Percentiles rank a stretch among this genome's conserved stretches.
phyloP scores from a whole-genome alignment of 1,139 yeast species.

The Suhomyces chickasaworum region DNA sequence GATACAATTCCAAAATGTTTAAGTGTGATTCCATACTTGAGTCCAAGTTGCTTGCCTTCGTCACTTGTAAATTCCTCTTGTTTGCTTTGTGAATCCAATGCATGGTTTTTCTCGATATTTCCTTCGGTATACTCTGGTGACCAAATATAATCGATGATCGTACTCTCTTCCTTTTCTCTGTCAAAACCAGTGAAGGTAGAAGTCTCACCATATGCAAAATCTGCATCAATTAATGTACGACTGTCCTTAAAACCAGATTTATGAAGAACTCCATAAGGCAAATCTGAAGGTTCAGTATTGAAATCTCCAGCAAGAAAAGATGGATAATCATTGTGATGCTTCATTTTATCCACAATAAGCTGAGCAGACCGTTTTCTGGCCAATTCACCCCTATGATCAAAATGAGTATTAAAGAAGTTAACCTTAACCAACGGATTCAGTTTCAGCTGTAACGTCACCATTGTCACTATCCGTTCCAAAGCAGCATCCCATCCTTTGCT shows the following conservation, averaged over 20 bases:
- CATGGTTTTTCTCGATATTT: background rate
- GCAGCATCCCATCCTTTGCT: constrained; percentile 36
- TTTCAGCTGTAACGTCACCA: constrained; percentile 20
- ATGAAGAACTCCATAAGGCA: constrained; percentile 25
- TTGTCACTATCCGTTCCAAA: constrained; percentile 24
- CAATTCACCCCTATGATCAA: constrained; percentile 53
- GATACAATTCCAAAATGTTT: constrained; percentile 22
- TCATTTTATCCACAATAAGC: constrained; percentile 46
- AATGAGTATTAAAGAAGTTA: constrained; percentile 59
- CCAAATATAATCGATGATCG: constrained; percentile 29
- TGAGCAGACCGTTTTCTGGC: constrained; percentile 53
- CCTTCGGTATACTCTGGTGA: constrained; percentile 18
- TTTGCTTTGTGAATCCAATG: background rate
- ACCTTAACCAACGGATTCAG: constrained; percentile 19
- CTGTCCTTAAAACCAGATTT: constrained; percentile 23
- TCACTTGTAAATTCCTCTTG: background rate
- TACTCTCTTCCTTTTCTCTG: constrained; percentile 16
- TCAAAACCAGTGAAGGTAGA: constrained; percentile 26
- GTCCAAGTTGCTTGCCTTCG: background rate
- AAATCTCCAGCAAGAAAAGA: constrained; percentile 49
- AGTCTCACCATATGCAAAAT: constrained; percentile 20
- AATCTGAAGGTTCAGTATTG: constrained; percentile 56
- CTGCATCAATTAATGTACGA: constrained; percentile 17
- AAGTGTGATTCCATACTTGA: constrained; percentile 15
- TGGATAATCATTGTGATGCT: constrained; percentile 41